phyloP scores from a whole-genome alignment of 2,329 filamentous ascomycete genomes.

The Diaporthe australafricana region DNA sequence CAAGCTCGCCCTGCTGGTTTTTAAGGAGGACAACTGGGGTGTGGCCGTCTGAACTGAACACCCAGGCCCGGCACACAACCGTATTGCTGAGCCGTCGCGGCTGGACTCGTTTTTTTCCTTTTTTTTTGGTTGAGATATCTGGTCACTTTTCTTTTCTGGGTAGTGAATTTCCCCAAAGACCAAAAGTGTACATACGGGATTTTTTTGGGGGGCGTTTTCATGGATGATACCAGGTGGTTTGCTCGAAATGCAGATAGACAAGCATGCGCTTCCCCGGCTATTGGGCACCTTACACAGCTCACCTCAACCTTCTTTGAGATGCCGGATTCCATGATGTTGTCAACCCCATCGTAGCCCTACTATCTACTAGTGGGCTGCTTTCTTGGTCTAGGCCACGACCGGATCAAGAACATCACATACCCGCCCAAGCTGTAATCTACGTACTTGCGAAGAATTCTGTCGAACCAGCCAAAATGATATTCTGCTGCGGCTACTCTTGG shows the following conservation, averaged over 20 bases:
- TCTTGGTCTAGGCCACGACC: background rate
- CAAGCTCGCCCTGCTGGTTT: conserved; percentile 86
- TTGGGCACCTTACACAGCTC: background rate
- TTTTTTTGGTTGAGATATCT: background rate
- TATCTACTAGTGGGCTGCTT: background rate
- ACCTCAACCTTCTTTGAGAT: background rate
- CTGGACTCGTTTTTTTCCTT: too few relatives aligned
- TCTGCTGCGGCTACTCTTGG: too few relatives aligned
- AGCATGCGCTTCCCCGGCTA: background rate
- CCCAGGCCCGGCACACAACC: background rate
- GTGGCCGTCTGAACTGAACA: conserved; percentile 9
- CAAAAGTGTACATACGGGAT: conserved; percentile 25
- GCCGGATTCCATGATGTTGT: background rate
- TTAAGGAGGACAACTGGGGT: conserved; percentile 86
- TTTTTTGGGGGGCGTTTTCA: background rate
- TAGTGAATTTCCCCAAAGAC: background rate
- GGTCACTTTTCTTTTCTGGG: background rate
- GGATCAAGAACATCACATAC: background rate
- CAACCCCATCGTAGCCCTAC: background rate
- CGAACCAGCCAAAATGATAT: background rate
- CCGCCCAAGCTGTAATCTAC: background rate
- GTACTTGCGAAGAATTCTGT: background rate
- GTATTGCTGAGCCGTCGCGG: background rate
- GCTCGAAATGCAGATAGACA: background rate
- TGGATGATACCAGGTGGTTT: conserved; percentile 26